A percentile compares a stretch with the other conserved stretches of the same genome.
Evolutionary conservation across 2,329 filamentous ascomycete genomes (phyloP).

Genomic region (Colletotrichum siamense): DNA sequence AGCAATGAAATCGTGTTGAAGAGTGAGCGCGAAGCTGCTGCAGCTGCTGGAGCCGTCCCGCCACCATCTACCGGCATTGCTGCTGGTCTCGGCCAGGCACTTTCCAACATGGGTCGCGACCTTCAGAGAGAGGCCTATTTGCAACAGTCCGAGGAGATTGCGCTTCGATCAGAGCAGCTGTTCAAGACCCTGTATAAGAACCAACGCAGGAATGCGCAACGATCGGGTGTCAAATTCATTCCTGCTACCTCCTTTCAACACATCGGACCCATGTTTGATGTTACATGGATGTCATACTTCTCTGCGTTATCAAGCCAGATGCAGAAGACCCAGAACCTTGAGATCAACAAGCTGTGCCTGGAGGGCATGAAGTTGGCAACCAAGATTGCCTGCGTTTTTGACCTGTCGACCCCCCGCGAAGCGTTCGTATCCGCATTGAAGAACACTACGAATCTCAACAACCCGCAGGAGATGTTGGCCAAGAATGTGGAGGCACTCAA

Average conservation of each 20-base stretch:
- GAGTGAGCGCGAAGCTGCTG: conserved; percentile 89
- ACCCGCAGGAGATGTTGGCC: conserved; percentile 90
- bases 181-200: conserved; percentile 94
- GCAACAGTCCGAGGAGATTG: conserved; percentile 94
- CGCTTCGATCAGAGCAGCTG: conserved; percentile 75
- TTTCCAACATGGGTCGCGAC: conserved; percentile 91
- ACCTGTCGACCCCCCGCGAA: conserved; percentile 89
- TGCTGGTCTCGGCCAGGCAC: conserved; percentile 83
- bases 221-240: conserved; percentile 77
- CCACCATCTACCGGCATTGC: conserved; percentile 73
- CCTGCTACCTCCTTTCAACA: conserved; percentile 93
- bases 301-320: conserved; percentile 92
- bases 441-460: conserved; percentile 95
- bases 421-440: conserved; percentile 93
- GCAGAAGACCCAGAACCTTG: conserved; percentile 90
- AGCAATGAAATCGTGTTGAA: conserved; percentile 93
- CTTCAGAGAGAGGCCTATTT: conserved; percentile 91
- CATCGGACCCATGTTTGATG: conserved; percentile 97
- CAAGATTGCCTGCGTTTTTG: conserved; percentile 90
- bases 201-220: conserved; percentile 80
- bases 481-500: conserved; percentile 97
- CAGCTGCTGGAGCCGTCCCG: conserved; percentile 71
- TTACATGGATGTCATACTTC: conserved; percentile 99
- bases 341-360: conserved; percentile 90
- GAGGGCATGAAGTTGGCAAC: conserved; percentile 96